These are phyloP conservation scores for Aspergillus bombycis DNA, from an alignment of 2,329 filamentous ascomycete species.

Conservation along the genomic window DNA sequence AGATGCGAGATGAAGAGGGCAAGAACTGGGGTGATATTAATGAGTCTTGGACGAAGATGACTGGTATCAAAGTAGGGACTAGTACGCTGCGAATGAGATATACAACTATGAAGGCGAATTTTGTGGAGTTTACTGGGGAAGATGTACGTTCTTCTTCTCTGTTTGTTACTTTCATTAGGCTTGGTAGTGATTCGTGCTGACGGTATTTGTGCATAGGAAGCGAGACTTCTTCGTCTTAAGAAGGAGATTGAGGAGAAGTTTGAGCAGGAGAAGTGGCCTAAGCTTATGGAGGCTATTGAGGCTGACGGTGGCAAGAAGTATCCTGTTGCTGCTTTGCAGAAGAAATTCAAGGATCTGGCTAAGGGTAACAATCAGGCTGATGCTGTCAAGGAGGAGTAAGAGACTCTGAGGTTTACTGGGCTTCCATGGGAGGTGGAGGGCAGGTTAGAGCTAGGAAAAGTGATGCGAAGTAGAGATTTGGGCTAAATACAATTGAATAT, in stretches of 20 bases:
- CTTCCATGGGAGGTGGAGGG: not conserved
- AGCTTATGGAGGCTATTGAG: conserved; percentile 38
- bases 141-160: conserved; percentile 32
- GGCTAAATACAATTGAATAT: not conserved
- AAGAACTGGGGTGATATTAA: conserved; percentile 32
- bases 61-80: conserved; percentile 35
- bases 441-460: too few relatives aligned
- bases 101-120: conserved; percentile 42
- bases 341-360: conserved; percentile 46
- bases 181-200: not conserved
- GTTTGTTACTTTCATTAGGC: not conserved
- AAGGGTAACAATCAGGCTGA: conserved; percentile 18
- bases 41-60: conserved; percentile 26
- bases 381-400: not conserved
- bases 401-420: not conserved
- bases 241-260: conserved; percentile 44
- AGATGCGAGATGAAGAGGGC: conserved; percentile 31
- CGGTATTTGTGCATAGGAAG: conserved; percentile 23
- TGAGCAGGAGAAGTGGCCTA: conserved; percentile 43
- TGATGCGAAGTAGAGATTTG: not conserved
- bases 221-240: conserved; percentile 38
- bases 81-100: conserved; percentile 46
- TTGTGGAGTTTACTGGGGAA: conserved; percentile 38
- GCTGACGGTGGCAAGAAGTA: conserved; percentile 37
- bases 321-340: conserved; percentile 36